Evolutionary conservation across 129 eudicot genomes (phyloP), one percentile per base, ranked within the genome.

Genomic region (Flaveria brownii): DNA sequence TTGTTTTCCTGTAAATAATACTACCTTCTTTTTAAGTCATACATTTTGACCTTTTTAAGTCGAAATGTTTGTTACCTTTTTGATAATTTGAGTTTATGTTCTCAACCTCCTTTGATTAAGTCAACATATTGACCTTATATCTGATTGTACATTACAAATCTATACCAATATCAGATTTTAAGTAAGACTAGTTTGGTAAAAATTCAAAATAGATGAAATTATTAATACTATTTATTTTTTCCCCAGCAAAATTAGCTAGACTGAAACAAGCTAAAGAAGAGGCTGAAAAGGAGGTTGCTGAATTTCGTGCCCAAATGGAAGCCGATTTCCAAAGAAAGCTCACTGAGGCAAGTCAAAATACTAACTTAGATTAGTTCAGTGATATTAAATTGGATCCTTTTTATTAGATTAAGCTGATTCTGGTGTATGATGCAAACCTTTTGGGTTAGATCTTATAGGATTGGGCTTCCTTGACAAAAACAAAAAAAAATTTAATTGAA

Each of bases 221-320:
- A 47, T 22, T 79, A 9, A 51, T 63, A 5, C 50, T 43, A 16
- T 45, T 23, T 68, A 68, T 20, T 39, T 55, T 36, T 18, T 55
- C 71, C 68, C 63, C 84, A 93, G 98, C 90, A 64, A 93, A 93
- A 80, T 49, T 83, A 86, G 92, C 92, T 64, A 86, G 98, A 78
- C 78, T 93, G 8, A 93, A 84, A 77, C 96, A 90, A 82, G 97
- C 98, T 39, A 93, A 93, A 80, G 95, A 90, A 9, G 98, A 93
- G 79, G 96, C 98, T 43, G 95, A 85, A 60, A 88, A 78, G 85
- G 98, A 93, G 81, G 80, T 90, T 75, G 97, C 96, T 78, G 96
- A 87, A 23, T 93, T 86, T 50, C 98, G 97, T 84, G 97, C 95
- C 50, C 96, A 86, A 74, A 85, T 87, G 88, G 98, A 93, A 77